Percentiles rank a stretch among this genome's conserved stretches.
Conservation (phyloP, 2,329 filamentous ascomycete genomes). For the Xylogone sp. region DNA sequence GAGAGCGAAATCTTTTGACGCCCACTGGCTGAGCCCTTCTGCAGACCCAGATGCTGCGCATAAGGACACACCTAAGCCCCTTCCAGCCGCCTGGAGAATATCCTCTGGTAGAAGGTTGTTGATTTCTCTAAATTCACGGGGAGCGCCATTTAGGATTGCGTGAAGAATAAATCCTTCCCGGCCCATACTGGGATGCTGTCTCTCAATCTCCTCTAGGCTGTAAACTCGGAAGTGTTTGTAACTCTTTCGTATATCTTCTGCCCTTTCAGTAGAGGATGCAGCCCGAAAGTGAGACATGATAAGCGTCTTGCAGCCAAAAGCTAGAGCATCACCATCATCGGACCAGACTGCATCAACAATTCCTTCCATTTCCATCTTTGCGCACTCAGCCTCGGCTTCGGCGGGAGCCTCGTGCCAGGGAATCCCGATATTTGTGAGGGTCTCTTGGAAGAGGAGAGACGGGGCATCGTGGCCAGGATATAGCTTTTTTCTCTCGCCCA, state of each 20-base stretch:
- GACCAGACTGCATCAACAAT: slow-evolving; percentile 87
- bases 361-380: slow-evolving; percentile 71
- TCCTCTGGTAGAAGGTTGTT: slow-evolving; percentile 2
- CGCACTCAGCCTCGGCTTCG: slow-evolving; percentile 93
- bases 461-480: slow-evolving; percentile 7
- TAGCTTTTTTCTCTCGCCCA: slow-evolving; percentile 3
- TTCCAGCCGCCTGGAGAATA: slow-evolving; percentile 4
- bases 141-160: slow-evolving; percentile 5
- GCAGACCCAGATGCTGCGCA: slow-evolving; percentile 1
- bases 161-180: slow-evolving; percentile 8
- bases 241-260: slow-evolving; percentile 4
- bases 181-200: slow-evolving; percentile 5
- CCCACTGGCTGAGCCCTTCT: slow-evolving; percentile 1
- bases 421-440: slow-evolving; percentile 56
- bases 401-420: slow-evolving; percentile 80
- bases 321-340: slow-evolving; percentile 91
- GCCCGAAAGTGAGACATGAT: slow-evolving; percentile 20
- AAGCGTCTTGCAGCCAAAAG: slow-evolving; percentile 67
- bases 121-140: slow-evolving; percentile 1
- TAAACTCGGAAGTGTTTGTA: slow-evolving; percentile 3
- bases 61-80: slow-evolving; percentile 5
- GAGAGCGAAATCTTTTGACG: not conserved
- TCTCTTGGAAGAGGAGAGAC: slow-evolving; percentile 4
- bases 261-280: not conserved
- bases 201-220: not conserved